Percentiles rank a stretch among this genome's conserved stretches.
Conservation (phyloP, 805 yeast genomes). For the Starmerella sp. region DNA sequence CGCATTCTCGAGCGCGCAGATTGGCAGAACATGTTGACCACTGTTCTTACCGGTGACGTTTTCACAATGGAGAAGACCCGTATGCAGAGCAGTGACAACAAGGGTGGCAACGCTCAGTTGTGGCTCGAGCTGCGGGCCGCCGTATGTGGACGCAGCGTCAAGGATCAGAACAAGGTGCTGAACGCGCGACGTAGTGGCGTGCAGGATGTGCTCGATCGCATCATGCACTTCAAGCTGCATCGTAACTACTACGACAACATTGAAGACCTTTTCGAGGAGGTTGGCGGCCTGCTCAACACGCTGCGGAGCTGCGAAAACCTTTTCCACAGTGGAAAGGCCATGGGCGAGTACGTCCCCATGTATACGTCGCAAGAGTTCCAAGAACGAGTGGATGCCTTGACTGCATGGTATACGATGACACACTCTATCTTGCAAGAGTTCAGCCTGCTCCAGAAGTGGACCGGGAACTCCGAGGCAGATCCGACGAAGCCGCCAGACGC, state of each 20-base stretch:
- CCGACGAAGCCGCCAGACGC: constrained; percentile 40
- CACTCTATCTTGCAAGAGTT: constrained; percentile 55
- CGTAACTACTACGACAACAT: constrained; percentile 16
- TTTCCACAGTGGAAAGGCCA: constrained; percentile 70
- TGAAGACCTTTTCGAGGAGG: constrained; percentile 38
- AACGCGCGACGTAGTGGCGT: constrained; percentile 60
- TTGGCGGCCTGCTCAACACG: constrained; percentile 44
- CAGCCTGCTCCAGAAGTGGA: constrained; percentile 58
- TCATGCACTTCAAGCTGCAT: constrained; percentile 49
- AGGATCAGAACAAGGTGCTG: constrained; percentile 61
- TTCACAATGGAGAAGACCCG: constrained; percentile 69
- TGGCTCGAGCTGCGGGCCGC: constrained; percentile 87
- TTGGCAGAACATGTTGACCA: constrained; percentile 89
- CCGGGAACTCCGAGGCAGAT: constrained; percentile 71
- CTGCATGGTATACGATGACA: constrained; percentile 72
- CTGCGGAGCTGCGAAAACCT: constrained; percentile 58
- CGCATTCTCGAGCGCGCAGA: constrained; percentile 59
- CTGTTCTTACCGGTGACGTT: constrained; percentile 91
- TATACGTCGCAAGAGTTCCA: constrained; percentile 55
- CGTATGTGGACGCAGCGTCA: constrained; percentile 65
- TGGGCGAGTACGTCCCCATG: constrained; percentile 67
- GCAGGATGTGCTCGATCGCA: constrained; percentile 59
- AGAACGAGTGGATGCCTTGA: constrained; percentile 59
- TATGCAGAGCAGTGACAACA: constrained; percentile 46
- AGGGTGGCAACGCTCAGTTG: constrained; percentile 47